These are phyloP conservation scores for Ceratocystis destructans DNA, from an alignment of 2,329 filamentous ascomycete genomes.

Conservation along the genomic window DNA sequence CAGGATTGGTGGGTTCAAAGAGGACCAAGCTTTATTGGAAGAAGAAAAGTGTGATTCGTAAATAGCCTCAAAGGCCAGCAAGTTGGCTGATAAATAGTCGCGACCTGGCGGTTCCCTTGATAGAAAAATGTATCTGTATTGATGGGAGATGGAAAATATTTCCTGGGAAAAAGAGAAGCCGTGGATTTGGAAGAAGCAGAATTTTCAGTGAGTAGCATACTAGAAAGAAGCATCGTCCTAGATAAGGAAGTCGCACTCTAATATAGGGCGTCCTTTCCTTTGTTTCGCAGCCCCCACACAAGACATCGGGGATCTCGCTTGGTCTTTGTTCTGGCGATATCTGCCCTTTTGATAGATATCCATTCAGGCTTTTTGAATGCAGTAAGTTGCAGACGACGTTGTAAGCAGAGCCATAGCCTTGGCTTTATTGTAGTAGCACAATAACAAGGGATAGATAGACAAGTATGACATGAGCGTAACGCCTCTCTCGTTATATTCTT, in stretches of 20 bases:
- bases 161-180: not conserved
- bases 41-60: not conserved
- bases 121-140: no score
- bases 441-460: not conserved
- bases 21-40: conserved; percentile 6
- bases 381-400: not conserved
- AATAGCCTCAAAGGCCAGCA: not conserved
- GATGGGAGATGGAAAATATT: no score
- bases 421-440: not conserved
- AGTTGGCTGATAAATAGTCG: not conserved
- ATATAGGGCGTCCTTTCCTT: not conserved
- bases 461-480: no score
- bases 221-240: not conserved
- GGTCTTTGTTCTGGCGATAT: not conserved
- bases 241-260: not conserved
- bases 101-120: no score
- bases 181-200: not conserved
- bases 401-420: not conserved
- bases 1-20: not conserved
- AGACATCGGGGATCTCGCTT: not conserved
- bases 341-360: not conserved
- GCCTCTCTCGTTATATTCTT: no score
- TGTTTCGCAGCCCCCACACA: not conserved
- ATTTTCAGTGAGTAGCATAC: not conserved
- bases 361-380: not conserved